Conservation (phyloP, 345 rosid genomes). For the Cardamine resedifolia region DNA sequence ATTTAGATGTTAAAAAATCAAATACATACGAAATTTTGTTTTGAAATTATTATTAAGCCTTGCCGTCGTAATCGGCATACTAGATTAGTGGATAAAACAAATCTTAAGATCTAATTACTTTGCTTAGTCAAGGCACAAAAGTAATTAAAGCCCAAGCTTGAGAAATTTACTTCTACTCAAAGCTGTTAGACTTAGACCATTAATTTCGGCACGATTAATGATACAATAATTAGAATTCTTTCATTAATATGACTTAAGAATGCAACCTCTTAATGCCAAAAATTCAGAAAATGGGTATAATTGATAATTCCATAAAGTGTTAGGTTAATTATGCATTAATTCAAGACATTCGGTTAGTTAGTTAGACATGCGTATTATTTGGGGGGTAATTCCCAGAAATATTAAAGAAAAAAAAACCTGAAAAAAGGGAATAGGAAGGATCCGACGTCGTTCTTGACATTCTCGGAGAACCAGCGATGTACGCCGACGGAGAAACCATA, state of each 20-base stretch:
- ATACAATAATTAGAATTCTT: not conserved
- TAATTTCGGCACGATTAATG: not conserved
- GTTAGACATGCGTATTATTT: not conserved
- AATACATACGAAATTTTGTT: not conserved
- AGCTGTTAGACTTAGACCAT: not conserved
- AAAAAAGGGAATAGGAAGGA: not conserved
- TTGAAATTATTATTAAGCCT: not conserved
- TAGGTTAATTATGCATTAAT: not conserved
- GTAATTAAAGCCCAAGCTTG: slow-evolving; percentile 12
- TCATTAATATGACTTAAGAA: not conserved
- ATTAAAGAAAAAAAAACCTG: not conserved
- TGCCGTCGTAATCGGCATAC: not conserved
- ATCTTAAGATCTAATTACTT: not conserved
- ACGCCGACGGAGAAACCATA: slow-evolving; percentile 28
- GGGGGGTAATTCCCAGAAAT: not conserved
- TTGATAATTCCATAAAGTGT: not conserved
- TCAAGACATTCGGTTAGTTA: slow-evolving; percentile 2
- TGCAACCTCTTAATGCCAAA: no score
- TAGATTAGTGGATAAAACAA: not conserved
- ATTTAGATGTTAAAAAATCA: not conserved
- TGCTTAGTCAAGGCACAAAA: slow-evolving; percentile 25
- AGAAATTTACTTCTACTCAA: slow-evolving; percentile 10
- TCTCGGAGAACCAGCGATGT: slow-evolving; percentile 6
- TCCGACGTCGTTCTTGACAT: slow-evolving; percentile 11
- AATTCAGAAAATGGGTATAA: not conserved